phyloP scores from a whole-genome alignment of 139 green algal species.

The Penium margaritaceum region DNA sequence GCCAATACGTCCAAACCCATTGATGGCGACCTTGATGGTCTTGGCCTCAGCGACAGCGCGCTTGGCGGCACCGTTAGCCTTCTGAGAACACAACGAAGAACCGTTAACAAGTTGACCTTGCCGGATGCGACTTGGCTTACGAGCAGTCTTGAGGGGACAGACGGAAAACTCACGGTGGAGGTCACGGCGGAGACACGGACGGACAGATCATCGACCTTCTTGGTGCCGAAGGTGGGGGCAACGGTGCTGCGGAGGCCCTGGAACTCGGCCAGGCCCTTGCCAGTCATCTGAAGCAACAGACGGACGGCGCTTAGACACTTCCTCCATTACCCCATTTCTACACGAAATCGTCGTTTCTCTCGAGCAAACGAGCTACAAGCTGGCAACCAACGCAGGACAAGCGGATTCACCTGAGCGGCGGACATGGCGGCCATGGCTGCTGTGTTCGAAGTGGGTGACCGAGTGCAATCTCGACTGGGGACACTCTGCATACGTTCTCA shows the following conservation, averaged over 20 bases:
- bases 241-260: not conserved
- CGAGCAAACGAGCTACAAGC: too few relatives aligned
- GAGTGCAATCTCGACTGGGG: too few relatives aligned
- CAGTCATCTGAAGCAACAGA: not conserved
- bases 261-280: slow-evolving; percentile 1
- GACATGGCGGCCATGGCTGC: too few relatives aligned
- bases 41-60: slow-evolving; percentile 53
- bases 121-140: not conserved
- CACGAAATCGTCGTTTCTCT: too few relatives aligned
- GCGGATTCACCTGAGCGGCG: too few relatives aligned
- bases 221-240: too few relatives aligned
- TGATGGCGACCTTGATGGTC: slow-evolving; percentile 93
- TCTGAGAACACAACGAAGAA: slow-evolving; percentile 23
- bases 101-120: not conserved
- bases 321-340: too few relatives aligned
- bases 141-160: not conserved
- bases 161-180: not conserved
- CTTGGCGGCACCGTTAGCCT: slow-evolving; percentile 24
- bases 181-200: not conserved
- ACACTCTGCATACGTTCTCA: too few relatives aligned
- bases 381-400: too few relatives aligned
- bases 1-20: slow-evolving; percentile 95
- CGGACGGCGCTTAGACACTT: too few relatives aligned
- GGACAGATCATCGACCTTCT: not conserved
- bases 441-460: too few relatives aligned